Evolutionary conservation across 768 basidiomycete species (phyloP).

Genomic region (Pisolithus tinctorius): DNA sequence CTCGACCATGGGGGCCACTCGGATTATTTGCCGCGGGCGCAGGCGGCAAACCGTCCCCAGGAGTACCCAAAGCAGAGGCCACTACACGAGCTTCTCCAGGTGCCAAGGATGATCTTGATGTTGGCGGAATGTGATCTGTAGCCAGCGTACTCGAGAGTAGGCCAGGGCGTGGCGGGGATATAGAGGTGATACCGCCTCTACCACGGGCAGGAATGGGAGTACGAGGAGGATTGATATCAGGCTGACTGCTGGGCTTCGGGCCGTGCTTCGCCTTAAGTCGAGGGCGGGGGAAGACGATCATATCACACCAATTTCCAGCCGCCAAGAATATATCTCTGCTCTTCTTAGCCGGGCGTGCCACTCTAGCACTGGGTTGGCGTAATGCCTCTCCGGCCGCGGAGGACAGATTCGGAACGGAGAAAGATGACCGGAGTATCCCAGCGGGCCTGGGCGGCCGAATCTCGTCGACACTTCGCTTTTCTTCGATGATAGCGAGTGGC

Average conservation of each 20-base stretch:
- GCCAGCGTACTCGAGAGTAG: constrained; percentile 9
- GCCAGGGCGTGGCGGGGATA: constrained; percentile 14
- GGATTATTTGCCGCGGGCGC: background rate
- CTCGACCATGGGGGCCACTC: constrained; percentile 16
- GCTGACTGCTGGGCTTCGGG: constrained; percentile 15
- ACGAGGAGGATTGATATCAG: constrained; percentile 45
- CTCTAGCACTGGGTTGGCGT: constrained; percentile 14
- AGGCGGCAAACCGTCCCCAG: constrained; percentile 9
- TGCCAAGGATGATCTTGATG: background rate
- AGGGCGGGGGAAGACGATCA: constrained; percentile 69
- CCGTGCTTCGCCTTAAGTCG: constrained; percentile 49
- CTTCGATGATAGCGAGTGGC: background rate
- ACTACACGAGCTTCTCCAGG: background rate
- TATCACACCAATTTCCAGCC: constrained; percentile 79
- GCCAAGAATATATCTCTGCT: constrained; percentile 61
- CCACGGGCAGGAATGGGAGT: constrained; percentile 31
- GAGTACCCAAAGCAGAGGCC: constrained; percentile 14
- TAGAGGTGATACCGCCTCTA: constrained; percentile 2
- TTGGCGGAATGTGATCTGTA: constrained; percentile 3
- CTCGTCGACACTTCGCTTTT: background rate
- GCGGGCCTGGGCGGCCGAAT: background rate
- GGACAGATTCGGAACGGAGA: constrained; percentile 63
- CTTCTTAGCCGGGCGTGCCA: constrained; percentile 26
- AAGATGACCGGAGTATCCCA: constrained; percentile 41
- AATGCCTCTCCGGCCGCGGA: constrained; percentile 5